These are phyloP conservation scores for Trichosporon coremiiforme DNA, from an alignment of 1,284 basidiomycete genomes.

Conservation along the genomic window DNA sequence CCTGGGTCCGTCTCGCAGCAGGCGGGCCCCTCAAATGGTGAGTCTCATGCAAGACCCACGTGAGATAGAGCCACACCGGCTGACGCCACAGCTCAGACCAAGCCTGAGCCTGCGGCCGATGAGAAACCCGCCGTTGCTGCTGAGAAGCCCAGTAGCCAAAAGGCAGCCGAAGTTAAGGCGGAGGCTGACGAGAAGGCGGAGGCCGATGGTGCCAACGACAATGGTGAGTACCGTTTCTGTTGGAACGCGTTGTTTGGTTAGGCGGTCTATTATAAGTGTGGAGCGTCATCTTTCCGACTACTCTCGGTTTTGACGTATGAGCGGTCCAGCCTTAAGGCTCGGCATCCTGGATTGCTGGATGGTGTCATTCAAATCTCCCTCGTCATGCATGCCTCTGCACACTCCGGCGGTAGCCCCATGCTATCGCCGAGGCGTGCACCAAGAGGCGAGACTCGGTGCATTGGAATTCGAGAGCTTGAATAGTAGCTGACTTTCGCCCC, in stretches of 20 bases:
- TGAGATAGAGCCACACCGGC: background rate
- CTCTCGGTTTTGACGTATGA: background rate
- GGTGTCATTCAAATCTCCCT: slow-evolving; percentile 9
- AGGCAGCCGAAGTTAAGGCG: slow-evolving; percentile 19
- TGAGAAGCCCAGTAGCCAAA: background rate
- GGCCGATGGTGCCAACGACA: background rate
- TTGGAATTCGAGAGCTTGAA: slow-evolving; percentile 10
- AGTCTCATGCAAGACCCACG: slow-evolving; percentile 15
- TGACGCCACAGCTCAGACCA: slow-evolving; percentile 15
- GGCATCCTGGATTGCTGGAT: background rate
- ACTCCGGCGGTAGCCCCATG: background rate
- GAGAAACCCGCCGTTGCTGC: background rate
- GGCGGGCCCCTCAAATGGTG: slow-evolving; percentile 23
- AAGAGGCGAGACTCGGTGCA: background rate
- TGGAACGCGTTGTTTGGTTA: background rate
- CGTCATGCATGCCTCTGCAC: slow-evolving; percentile 8
- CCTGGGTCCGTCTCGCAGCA: slow-evolving; percentile 30
- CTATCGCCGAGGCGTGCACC: background rate
- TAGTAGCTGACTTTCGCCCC: slow-evolving; percentile 15
- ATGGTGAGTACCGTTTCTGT: slow-evolving; percentile 22
- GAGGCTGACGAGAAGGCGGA: slow-evolving; percentile 23
- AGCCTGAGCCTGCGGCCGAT: background rate
- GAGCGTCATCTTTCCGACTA: background rate
- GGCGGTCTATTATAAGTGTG: background rate
- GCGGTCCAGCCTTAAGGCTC: background rate